These are phyloP conservation scores for Mycena sanguinolenta DNA, from an alignment of 768 basidiomycete genomes.

Conservation along the genomic window DNA sequence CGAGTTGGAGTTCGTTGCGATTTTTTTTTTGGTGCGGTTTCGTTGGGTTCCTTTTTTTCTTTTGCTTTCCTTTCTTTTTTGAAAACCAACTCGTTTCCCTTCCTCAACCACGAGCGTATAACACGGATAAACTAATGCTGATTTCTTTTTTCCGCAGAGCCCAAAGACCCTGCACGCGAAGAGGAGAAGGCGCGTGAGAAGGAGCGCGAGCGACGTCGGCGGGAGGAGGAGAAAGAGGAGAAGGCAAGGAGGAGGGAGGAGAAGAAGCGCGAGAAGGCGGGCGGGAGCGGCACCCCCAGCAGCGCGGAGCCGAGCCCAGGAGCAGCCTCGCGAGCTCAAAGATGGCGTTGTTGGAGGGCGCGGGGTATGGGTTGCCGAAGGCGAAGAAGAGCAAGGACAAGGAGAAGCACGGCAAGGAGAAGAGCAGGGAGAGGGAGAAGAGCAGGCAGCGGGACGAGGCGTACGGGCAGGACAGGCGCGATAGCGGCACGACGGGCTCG, in stretches of 20 bases:
- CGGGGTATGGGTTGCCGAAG: conserved; percentile 27
- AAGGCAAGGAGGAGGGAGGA: conserved; percentile 35
- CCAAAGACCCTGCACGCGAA: conserved; percentile 27
- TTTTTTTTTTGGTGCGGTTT: no score
- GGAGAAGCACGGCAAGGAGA: not conserved
- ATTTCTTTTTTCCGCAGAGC: not conserved
- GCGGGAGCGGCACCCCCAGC: conserved; percentile 4
- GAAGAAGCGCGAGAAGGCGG: conserved; percentile 29
- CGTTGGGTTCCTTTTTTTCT: no score
- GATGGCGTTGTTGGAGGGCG: conserved; percentile 32
- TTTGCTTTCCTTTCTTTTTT: no score
- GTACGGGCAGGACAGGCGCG: not conserved
- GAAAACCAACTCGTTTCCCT: no score
- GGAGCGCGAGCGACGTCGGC: conserved; percentile 34
- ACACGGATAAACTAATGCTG: not conserved
- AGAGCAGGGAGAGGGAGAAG: not conserved
- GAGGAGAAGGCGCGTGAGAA: conserved; percentile 39
- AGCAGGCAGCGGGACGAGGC: not conserved
- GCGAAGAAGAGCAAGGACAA: not conserved
- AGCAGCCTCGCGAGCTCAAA: conserved; percentile 19
- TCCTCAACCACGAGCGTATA: no score
- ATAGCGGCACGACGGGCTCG: conserved; percentile 14
- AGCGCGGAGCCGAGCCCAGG: conserved; percentile 18
- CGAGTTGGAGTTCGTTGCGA: no score
- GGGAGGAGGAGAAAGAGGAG: conserved; percentile 23